Percentiles rank a stretch among this genome's conserved stretches.
Evolutionary conservation across 495 filamentous ascomycete genomes (phyloP).

Genomic region (Penicillium nucicola): DNA sequence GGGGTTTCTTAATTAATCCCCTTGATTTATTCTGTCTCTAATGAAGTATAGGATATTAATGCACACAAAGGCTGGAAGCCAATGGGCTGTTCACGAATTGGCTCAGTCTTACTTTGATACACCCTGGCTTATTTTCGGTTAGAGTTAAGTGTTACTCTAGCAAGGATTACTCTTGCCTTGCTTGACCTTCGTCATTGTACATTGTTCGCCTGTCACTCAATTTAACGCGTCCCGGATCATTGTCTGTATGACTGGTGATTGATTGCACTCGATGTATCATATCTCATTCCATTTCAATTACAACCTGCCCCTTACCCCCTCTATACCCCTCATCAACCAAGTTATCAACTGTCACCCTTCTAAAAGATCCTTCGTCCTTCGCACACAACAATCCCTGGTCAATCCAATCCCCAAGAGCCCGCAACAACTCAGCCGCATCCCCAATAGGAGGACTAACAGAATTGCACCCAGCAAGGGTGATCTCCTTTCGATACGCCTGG

Average conservation of each 20-base stretch:
- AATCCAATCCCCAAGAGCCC: conserved; percentile 10
- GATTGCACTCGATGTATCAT: no score
- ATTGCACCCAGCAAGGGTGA: conserved; percentile 17
- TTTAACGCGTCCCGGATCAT: no score
- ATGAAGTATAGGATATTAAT: no score
- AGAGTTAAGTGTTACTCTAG: no score
- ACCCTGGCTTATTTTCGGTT: no score
- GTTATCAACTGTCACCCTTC: conserved; percentile 9
- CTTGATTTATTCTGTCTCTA: not conserved
- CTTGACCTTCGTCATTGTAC: no score
- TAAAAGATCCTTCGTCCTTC: conserved; percentile 8
- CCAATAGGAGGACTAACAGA: conserved; percentile 7
- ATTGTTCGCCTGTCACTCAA: no score
- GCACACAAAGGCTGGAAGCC: no score
- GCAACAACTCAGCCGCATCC: conserved; percentile 10
- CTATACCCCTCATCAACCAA: conserved; percentile 11
- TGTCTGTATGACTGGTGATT: no score
- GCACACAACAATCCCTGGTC: conserved; percentile 8
- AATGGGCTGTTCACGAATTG: no score
- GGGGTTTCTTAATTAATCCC: conserved; percentile 6
- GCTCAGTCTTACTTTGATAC: no score
- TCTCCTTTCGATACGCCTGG: conserved; percentile 18
- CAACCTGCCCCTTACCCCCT: conserved; percentile 6
- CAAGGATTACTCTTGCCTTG: no score
- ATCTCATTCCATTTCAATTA: conserved; percentile 10